Conservation (phyloP, 164 flowering plant species). For the Vitis labrusca region DNA sequence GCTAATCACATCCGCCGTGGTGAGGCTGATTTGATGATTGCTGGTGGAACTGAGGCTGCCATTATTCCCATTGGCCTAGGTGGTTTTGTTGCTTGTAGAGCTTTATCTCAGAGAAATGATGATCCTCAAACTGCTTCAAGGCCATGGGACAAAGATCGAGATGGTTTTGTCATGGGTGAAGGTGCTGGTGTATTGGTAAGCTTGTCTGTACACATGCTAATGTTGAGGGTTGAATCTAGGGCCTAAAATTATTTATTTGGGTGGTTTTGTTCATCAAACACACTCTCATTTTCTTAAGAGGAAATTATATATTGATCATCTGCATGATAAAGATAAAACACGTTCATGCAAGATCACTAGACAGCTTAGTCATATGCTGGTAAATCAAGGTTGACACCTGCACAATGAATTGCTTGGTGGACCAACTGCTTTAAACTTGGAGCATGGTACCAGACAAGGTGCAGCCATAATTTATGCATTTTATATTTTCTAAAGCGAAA, state of each 20-base stretch:
- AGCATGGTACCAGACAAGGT: background rate
- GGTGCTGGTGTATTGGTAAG: conserved; percentile 93
- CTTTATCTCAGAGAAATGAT: conserved; percentile 95
- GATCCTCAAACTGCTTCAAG: conserved; percentile 97
- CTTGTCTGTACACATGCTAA: background rate
- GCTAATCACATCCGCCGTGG: conserved; percentile 96
- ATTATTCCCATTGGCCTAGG: conserved; percentile 88
- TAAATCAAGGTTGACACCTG: background rate
- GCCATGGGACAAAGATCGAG: conserved; percentile 94
- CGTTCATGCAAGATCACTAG: background rate
- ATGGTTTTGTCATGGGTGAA: conserved; percentile 99
- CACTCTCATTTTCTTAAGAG: background rate
- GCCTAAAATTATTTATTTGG: background rate
- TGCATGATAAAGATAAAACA: background rate
- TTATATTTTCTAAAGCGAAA: background rate
- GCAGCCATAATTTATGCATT: background rate
- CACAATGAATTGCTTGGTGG: background rate
- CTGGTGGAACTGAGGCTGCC: conserved; percentile 98
- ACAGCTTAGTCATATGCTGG: background rate
- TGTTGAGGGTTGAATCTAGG: background rate
- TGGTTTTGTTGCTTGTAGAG: conserved; percentile 96
- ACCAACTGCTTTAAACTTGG: background rate
- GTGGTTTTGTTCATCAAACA: background rate
- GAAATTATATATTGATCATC: background rate
- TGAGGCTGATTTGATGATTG: conserved; percentile 94